Evolutionary conservation across 306 rosid species (phyloP).

Genomic region (Chamaecrista fasciculata): DNA sequence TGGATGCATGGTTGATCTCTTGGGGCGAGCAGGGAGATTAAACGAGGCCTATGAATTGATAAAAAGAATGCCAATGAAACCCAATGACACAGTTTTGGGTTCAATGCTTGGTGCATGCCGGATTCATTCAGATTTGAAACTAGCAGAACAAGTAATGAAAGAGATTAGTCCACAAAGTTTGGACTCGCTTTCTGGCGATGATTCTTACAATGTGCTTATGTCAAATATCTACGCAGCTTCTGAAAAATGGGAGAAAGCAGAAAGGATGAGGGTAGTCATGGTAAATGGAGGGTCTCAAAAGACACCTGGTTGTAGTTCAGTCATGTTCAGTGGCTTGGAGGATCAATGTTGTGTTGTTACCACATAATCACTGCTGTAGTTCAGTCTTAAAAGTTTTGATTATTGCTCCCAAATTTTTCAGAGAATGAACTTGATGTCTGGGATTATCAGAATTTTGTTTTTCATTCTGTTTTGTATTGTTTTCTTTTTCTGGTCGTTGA

Average conservation of each 20-base stretch:
- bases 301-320: slow-evolving; percentile 48
- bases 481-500: neutral
- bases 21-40: slow-evolving; percentile 64
- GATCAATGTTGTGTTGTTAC: neutral
- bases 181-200: slow-evolving; percentile 14
- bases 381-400: neutral
- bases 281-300: slow-evolving; percentile 41
- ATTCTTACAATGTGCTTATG: slow-evolving; percentile 49
- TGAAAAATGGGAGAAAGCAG: slow-evolving; percentile 68
- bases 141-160: slow-evolving; percentile 51
- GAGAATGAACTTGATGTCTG: neutral
- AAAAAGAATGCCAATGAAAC: slow-evolving; percentile 53
- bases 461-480: neutral
- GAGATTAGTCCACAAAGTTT: slow-evolving; percentile 26
- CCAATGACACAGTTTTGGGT: slow-evolving; percentile 61
- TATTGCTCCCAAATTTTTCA: neutral
- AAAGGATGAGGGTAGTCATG: slow-evolving; percentile 43
- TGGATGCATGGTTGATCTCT: slow-evolving; percentile 75
- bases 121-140: slow-evolving; percentile 51
- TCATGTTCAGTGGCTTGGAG: slow-evolving; percentile 1
- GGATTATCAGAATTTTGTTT: neutral
- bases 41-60: slow-evolving; percentile 55
- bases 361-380: neutral
- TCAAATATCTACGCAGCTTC: slow-evolving; percentile 72
- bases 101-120: slow-evolving; percentile 71